Evolutionary conservation across 1,284 basidiomycete species (phyloP).

Genomic region (Earliella scabrosa): DNA sequence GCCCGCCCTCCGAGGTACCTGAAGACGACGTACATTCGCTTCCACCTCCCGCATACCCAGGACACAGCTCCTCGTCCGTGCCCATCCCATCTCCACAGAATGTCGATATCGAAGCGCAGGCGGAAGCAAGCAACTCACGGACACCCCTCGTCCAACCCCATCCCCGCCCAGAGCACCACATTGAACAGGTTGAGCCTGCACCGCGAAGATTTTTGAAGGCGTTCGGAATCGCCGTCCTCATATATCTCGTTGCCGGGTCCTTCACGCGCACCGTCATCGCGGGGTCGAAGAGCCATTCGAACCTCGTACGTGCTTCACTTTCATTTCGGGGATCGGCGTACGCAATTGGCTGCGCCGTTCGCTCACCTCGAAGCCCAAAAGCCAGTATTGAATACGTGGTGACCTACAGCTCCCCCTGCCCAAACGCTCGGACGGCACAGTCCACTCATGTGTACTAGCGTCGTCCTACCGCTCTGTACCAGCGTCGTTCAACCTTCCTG

Average conservation of each 20-base stretch:
- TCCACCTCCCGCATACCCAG: slow-evolving; percentile 30
- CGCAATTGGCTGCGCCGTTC: not conserved
- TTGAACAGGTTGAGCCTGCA: slow-evolving; percentile 21
- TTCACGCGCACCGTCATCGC: slow-evolving; percentile 26
- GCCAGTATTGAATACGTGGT: too few relatives aligned
- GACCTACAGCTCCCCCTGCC: slow-evolving; percentile 2
- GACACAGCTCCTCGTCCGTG: slow-evolving; percentile 4
- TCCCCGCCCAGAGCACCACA: not conserved
- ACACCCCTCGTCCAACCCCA: slow-evolving; percentile 3
- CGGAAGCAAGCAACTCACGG: not conserved
- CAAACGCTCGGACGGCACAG: slow-evolving; percentile 15
- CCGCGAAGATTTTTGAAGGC: slow-evolving; percentile 33
- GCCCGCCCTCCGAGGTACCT: slow-evolving; percentile 9
- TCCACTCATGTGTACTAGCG: slow-evolving; percentile 16
- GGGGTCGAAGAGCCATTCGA: slow-evolving; percentile 2
- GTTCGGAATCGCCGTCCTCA: slow-evolving; percentile 29
- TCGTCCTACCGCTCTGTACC: not conserved
- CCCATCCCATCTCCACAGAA: not conserved
- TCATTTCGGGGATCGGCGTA: too few relatives aligned
- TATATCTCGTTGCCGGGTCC: slow-evolving; percentile 28
- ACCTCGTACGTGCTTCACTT: slow-evolving; percentile 1
- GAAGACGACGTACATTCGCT: slow-evolving; percentile 12
- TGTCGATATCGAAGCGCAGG: slow-evolving; percentile 9
- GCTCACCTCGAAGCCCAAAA: too few relatives aligned
- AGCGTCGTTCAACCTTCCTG: slow-evolving; percentile 27